Base-by-base conservation (phyloP, 2,329 filamentous ascomycete genomes). In the Ramichloridium luteum region DNA sequence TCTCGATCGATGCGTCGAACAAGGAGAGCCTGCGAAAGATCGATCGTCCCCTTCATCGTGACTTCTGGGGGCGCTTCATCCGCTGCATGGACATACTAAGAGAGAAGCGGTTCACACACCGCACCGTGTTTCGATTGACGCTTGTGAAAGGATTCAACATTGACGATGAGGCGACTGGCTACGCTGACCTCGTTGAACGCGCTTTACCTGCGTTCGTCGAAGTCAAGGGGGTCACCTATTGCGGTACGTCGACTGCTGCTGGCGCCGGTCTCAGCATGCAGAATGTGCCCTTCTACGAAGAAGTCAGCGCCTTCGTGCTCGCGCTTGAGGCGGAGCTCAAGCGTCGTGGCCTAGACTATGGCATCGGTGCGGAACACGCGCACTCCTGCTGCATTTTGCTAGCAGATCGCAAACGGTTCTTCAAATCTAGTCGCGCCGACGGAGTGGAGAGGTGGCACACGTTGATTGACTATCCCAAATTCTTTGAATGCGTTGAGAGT, bases 71-170 rank as follows among this genome's bases (percentile, higher is more conserved):
- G 60, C 77, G 90, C 4, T 94, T 96, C 69, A 76, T 82, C 52
- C 70, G 79, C 17, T 96, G 90, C 51, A 70, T 96, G 18, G 84
- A 92, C 37, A 93, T 98, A 40, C 63, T 96, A 13, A 74, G 81
- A 11, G 79, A 81, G 55, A 80, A 82, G 58, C 74, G 88, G 25
- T 79, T 82, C 62, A 70, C 77, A 33, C 88, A 94, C 54, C 77
- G 88, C 33, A 96, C 90, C 4, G 90, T 96, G 3, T 96, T 93
- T 66, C 77, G 90, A 2, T 70, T 96, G 3, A 96, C 88, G 0
- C 75, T 98, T 2, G 90, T 96, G 53, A 96, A 96, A 62, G 88
- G 86, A 3, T 96, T 98, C 70, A 96, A 98, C 54, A 75, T 96
- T 42, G 88, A 93, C 14, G 86, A 93, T 46, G 90, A 94, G 57